Evolutionary conservation across 1,284 basidiomycete species (phyloP).

Genomic region (Boletus sp.): DNA sequence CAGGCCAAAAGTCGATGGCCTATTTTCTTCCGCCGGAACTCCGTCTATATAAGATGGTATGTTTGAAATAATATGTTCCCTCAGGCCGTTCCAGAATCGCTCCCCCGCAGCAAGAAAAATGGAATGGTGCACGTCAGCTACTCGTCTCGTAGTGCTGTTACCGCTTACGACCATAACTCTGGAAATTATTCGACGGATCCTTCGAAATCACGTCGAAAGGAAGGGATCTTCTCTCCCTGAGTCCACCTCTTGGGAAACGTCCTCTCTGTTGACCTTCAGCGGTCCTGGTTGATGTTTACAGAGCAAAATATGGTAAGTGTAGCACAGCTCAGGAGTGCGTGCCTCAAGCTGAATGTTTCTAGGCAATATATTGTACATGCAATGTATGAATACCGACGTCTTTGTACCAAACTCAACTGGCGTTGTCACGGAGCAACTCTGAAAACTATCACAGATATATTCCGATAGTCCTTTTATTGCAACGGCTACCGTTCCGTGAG

Average conservation of each 20-base stretch:
- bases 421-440: constrained; percentile 4
- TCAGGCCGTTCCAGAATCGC: too few relatives aligned
- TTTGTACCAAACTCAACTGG: constrained; percentile 11
- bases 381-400: constrained; percentile 8
- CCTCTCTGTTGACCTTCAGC: neutral
- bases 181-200: neutral
- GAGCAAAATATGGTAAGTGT: neutral
- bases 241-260: neutral
- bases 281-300: neutral
- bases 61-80: neutral
- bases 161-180: too few relatives aligned
- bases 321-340: too few relatives aligned
- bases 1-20: neutral
- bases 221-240: too few relatives aligned
- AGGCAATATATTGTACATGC: constrained; percentile 16
- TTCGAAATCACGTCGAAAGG: neutral
- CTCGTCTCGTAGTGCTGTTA: too few relatives aligned
- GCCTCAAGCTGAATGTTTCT: neutral
- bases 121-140: too few relatives aligned
- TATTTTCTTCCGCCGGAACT: neutral
- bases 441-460: constrained; percentile 17
- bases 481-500: constrained; percentile 9
- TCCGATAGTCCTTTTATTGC: constrained; percentile 16
- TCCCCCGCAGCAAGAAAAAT: too few relatives aligned
- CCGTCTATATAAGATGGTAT: neutral